These are phyloP conservation scores for Alliaria petiolata DNA, from an alignment of 345 rosid species.

Conservation along the genomic window DNA sequence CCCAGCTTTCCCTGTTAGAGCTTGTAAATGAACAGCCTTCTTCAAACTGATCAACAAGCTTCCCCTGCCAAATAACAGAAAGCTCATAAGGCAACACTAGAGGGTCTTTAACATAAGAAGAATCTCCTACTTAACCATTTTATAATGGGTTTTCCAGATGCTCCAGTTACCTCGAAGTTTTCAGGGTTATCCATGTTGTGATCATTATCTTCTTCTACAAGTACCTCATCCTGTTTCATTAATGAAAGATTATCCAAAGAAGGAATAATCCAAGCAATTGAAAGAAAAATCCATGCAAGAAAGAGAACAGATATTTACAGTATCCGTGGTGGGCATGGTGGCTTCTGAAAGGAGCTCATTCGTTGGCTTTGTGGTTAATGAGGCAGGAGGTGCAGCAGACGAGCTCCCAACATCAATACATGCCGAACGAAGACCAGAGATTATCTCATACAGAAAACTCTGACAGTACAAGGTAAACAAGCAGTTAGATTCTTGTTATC, in stretches of 20 bases:
- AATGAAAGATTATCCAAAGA: conserved; percentile 7
- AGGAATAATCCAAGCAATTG: conserved; percentile 1
- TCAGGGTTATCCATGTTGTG: conserved; percentile 39
- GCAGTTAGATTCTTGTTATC: conserved; percentile 24
- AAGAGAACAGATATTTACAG: conserved; percentile 38
- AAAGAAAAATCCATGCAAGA: not conserved
- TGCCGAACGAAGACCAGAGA: conserved; percentile 65
- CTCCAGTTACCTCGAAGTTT: conserved; percentile 44
- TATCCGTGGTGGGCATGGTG: conserved; percentile 38
- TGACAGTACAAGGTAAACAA: conserved; percentile 32
- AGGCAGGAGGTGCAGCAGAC: conserved; percentile 65
- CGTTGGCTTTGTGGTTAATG: conserved; percentile 56
- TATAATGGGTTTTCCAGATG: not conserved
- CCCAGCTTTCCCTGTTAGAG: conserved; percentile 99
- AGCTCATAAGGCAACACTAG: not conserved
- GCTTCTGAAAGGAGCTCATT: conserved; percentile 62
- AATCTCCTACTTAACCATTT: not conserved
- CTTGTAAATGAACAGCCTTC: conserved; percentile 89
- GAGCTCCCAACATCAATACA: conserved; percentile 75
- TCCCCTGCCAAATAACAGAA: conserved; percentile 47
- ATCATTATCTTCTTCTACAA: conserved; percentile 33
- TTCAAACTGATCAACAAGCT: conserved; percentile 49
- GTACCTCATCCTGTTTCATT: conserved; percentile 40
- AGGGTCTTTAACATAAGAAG: not conserved
- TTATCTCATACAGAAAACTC: conserved; percentile 79